Conservation (phyloP, 495 filamentous ascomycete species). For the Articulospora tetracladia region DNA sequence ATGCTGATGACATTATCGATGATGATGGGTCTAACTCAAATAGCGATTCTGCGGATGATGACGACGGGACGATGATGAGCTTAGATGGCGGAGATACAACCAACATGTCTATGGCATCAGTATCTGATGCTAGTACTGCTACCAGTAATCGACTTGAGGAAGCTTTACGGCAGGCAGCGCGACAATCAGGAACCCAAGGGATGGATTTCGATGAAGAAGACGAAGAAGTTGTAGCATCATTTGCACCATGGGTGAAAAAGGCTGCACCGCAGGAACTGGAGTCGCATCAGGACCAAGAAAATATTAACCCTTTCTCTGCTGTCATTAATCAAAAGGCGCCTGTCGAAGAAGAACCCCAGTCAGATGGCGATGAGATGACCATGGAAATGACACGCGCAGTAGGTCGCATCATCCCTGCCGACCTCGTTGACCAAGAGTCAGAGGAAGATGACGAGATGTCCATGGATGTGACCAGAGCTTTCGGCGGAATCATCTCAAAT, state of each 20-base stretch:
- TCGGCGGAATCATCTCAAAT: constrained; percentile 70
- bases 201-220: constrained; percentile 62
- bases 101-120: constrained; percentile 55
- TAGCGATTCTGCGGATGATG: constrained; percentile 63
- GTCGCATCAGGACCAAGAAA: constrained; percentile 55
- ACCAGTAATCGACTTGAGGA: constrained; percentile 70
- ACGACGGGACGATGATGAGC: constrained; percentile 72
- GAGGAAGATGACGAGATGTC: constrained; percentile 51
- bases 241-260: constrained; percentile 64
- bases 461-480: constrained; percentile 79
- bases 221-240: constrained; percentile 74
- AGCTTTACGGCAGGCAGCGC: constrained; percentile 70
- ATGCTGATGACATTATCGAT: constrained; percentile 52
- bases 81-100: constrained; percentile 67
- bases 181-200: constrained; percentile 62
- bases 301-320: constrained; percentile 48
- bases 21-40: constrained; percentile 50
- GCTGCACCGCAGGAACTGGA: constrained; percentile 20
- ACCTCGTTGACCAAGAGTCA: constrained; percentile 15
- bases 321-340: constrained; percentile 20
- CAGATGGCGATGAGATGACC: constrained; percentile 57
- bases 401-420: constrained; percentile 69
- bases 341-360: constrained; percentile 31
- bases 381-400: constrained; percentile 84
- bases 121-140: constrained; percentile 56